Evolutionary conservation across 768 basidiomycete species (phyloP), one percentile per base, ranked within the genome.

Genomic region (Leccinum subgranulosum): DNA sequence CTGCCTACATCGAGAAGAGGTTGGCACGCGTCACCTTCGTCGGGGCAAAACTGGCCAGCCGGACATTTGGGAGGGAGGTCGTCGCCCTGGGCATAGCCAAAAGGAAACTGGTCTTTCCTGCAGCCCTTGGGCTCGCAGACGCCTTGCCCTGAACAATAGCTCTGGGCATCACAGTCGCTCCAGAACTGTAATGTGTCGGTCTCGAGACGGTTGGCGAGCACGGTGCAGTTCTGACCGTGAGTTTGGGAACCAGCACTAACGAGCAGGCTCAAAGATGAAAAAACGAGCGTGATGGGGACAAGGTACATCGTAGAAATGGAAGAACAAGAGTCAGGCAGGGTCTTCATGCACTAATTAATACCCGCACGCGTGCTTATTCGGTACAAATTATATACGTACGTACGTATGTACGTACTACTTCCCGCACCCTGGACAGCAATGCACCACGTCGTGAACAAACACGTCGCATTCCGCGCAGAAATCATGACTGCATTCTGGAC

Each of bases 401-500:
- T 33, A 25, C 25, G 25, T 25, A 27, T 7, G 56, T 48, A 60
- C 51, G 21, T 36, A 39, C 83, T 74, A 81, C 58, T 78, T 78
- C 51, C 87, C 87, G 61, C 90, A 92, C 10, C 89, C 90, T 0
- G 96, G 94, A 76, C 96, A 99, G 58, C 91, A 93, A 68, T 98
- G 96, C 19, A 98, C 78, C 21, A 94, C 93, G 60, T 96, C 92
- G 65, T 98, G 97, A 5, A 98, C 86, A 67, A 98, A 97, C 19
- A 96, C 83, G 74, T 99, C 97, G 69, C 97, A 99, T 50, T 98
- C 95, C 25, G 86, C 82, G 69, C 97, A 98, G 68, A 98, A 99
- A 69, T 97, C 88, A 51, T 89, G 76, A 3, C 72, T 65, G 75
- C 97, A 98, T 23, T 90, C 88, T 3, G 88, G 86, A 73, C 97